phyloP scores from a whole-genome alignment of 2,329 filamentous ascomycete genomes.

The Penicillium italicum region DNA sequence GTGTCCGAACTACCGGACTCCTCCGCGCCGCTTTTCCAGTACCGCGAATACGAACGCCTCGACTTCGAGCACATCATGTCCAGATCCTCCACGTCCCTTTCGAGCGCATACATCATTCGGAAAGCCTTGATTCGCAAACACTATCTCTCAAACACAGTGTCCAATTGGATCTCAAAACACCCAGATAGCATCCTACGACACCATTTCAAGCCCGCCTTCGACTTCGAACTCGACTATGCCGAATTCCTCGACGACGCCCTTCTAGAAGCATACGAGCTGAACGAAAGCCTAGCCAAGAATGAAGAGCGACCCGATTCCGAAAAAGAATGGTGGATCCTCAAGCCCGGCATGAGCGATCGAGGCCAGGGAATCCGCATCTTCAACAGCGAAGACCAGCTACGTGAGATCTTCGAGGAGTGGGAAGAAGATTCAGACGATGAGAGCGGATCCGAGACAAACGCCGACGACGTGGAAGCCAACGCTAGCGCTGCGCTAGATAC shows the following conservation, averaged over 20 bases:
- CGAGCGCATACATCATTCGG: constrained; percentile 91
- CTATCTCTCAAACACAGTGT: constrained; percentile 78
- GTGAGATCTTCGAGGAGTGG: constrained; percentile 86
- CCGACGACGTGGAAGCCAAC: constrained; percentile 24
- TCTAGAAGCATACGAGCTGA: constrained; percentile 82
- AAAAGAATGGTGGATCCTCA: constrained; percentile 94
- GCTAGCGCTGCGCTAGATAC: constrained; percentile 39
- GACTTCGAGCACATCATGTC: constrained; percentile 73
- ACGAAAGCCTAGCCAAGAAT: constrained; percentile 72
- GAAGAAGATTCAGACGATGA: constrained; percentile 62
- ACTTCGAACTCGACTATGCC: constrained; percentile 93
- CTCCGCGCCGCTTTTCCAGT: constrained; percentile 63
- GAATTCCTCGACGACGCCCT: constrained; percentile 95
- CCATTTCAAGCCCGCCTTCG: constrained; percentile 73
- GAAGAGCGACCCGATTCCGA: constrained; percentile 58
- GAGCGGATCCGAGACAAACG: constrained; percentile 42
- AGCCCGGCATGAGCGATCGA: constrained; percentile 95
- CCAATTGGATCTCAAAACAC: constrained; percentile 81
- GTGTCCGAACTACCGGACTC: constrained; percentile 47
- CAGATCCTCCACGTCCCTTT: constrained; percentile 60
- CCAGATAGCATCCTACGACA: constrained; percentile 64
- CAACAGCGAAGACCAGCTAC: constrained; percentile 77
- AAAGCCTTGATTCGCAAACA: constrained; percentile 97
- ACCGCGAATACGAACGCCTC: constrained; percentile 79
- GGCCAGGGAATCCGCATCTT: constrained; percentile 92